Percentiles rank a stretch among this genome's conserved stretches.
These are phyloP conservation scores for Dissophora globulifera DNA, from an alignment of 192 early-diverging fungal genomes.

Conservation along the genomic window DNA sequence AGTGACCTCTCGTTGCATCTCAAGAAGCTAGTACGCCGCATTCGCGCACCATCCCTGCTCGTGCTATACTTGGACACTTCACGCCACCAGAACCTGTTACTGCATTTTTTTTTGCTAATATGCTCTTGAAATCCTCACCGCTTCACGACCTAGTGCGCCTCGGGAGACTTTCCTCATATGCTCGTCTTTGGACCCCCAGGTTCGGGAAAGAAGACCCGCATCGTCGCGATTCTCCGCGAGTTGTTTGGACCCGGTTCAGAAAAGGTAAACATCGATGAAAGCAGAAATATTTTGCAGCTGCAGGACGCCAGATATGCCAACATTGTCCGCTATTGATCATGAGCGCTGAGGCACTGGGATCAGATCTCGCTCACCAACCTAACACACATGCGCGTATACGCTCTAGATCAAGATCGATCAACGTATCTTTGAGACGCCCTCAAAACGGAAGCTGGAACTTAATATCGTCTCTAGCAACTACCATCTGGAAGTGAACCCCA, in stretches of 20 bases:
- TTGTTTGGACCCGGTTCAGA: conserved; percentile 92
- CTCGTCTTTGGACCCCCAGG: conserved; percentile 96
- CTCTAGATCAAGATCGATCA: conserved; percentile 94
- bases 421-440: conserved; percentile 85
- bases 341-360: no score
- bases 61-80: neutral
- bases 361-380: neutral
- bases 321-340: no score
- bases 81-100: conserved; percentile 1
- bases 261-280: conserved; percentile 64
- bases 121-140: no score
- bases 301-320: neutral
- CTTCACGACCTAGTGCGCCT: conserved; percentile 69
- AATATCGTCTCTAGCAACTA: conserved; percentile 93
- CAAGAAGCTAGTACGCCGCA: conserved; percentile 76
- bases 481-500: conserved; percentile 97
- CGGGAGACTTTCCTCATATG: conserved; percentile 93
- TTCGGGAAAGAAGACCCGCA: conserved; percentile 96
- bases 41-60: no score
- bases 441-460: conserved; percentile 86
- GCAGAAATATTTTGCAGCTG: neutral
- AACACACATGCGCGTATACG: no score
- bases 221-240: conserved; percentile 85
- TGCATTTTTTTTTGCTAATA: neutral
- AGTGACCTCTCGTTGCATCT: conserved; percentile 78